These are phyloP conservation scores for Fraxinus sp. DNA, from an alignment of 305 asterid species.

Conservation along the genomic window DNA sequence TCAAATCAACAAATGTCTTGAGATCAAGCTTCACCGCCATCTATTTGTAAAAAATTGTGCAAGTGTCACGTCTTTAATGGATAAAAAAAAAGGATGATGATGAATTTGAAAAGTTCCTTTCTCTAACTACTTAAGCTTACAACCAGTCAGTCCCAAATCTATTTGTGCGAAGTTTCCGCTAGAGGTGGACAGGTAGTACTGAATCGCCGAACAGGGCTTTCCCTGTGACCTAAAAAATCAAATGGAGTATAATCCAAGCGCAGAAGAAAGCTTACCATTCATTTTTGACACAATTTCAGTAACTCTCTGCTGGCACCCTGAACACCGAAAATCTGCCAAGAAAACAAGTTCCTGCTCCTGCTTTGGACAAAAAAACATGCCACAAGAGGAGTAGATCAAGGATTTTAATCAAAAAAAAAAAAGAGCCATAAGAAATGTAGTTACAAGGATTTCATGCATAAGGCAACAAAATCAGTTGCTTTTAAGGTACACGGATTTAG, in stretches of 20 bases:
- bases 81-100: no score
- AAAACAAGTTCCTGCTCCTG: constrained; percentile 83
- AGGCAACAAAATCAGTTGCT: neutral
- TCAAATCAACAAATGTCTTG: neutral
- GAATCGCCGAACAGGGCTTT: neutral
- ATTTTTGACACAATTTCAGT: constrained; percentile 66
- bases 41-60: neutral
- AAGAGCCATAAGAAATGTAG: neutral
- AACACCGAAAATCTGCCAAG: constrained; percentile 71
- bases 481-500: neutral
- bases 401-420: neutral
- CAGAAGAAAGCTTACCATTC: constrained; percentile 44
- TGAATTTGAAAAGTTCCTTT: neutral
- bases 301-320: constrained; percentile 69
- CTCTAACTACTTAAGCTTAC: neutral
- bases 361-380: neutral
- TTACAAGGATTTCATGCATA: neutral
- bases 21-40: neutral
- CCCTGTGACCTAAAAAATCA: neutral
- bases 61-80: neutral
- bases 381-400: neutral
- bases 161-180: neutral
- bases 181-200: neutral
- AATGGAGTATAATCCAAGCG: neutral
- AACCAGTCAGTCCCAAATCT: neutral